A percentile compares a stretch with the other conserved stretches of the same genome.
These are phyloP conservation scores for Trichoderma guizhouense DNA, from an alignment of 2,329 filamentous ascomycete genomes.

Conservation along the genomic window DNA sequence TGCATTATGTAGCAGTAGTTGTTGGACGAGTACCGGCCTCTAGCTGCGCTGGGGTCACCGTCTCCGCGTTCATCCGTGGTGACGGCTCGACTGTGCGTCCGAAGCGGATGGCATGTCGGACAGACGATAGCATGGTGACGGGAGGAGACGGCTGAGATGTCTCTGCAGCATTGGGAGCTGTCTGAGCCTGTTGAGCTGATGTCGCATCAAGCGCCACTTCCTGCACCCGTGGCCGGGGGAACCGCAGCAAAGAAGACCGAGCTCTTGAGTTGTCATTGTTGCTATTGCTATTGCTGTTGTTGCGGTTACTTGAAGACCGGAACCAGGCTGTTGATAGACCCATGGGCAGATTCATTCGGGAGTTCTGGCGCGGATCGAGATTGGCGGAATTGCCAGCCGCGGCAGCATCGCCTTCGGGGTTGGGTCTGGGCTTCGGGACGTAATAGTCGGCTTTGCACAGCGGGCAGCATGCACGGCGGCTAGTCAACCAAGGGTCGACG, in stretches of 20 bases:
- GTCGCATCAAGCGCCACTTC: not conserved
- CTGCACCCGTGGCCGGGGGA: conserved; percentile 2
- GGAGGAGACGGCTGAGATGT: not conserved
- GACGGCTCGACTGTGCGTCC: conserved; percentile 27
- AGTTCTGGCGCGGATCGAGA: conserved; percentile 38
- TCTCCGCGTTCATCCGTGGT: conserved; percentile 20
- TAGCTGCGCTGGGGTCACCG: conserved; percentile 45
- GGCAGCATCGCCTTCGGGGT: conserved; percentile 30
- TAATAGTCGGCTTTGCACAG: conserved; percentile 99
- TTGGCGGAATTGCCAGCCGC: conserved; percentile 21
- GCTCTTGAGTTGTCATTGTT: conserved; percentile 4
- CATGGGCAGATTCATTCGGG: conserved; percentile 48
- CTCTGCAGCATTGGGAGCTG: not conserved
- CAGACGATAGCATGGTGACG: conserved; percentile 30
- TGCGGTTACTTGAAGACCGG: conserved; percentile 19
- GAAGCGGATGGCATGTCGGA: conserved; percentile 34
- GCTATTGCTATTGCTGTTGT: not conserved
- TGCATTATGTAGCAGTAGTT: conserved; percentile 7
- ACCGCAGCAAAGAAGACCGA: not conserved
- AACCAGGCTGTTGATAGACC: conserved; percentile 41
- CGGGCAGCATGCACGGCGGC: conserved; percentile 89
- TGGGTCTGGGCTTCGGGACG: conserved; percentile 79
- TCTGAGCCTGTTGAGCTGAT: not conserved
- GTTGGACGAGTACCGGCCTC: conserved; percentile 41
- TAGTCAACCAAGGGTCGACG: conserved; percentile 94